Base-by-base conservation (phyloP, 2,329 filamentous ascomycete genomes). In the Paraconiothyrium sp. region DNA sequence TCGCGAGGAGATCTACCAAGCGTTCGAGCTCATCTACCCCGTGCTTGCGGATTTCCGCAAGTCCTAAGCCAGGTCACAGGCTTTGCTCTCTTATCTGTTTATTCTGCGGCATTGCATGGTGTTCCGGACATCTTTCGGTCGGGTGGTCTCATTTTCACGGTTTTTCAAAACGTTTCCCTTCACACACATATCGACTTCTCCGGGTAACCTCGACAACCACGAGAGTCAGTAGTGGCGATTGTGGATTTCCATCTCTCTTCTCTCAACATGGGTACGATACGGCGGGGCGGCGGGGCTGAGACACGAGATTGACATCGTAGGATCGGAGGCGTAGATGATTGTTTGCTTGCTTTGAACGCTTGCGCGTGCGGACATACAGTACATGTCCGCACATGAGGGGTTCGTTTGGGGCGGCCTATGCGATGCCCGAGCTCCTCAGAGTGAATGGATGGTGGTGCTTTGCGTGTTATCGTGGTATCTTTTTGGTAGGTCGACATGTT, bases 1-100 rank as follows among this genome's bases (percentile, higher is more conserved):
- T 68, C 91, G 95, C 72, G 95, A 99, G 82, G 95, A 98, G 84
- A 98, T 99, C 70, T 80, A 79, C 70, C 76, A 78, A 59, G 78
- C 78, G 34, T 80, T 80, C 59, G 78, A 80, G 68, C 74, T 69
- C 57, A 67, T 61, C 64, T 69, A 76, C 70, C 68, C 69, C 41
- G 68, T 70, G 61, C 59, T 67, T 48, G 69, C 87, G 59, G 86
- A 89, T 75, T 89, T 89, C 84, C 85, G 86, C 77, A 89, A 89
- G 78, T 84, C 86, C 59, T 88, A 80, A 59, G 54, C 54, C 35
- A 54, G 11, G 50, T 14, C 59, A 60, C 57, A 41, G 58, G 47
- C 27, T 49, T 54, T 56, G 52, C 61, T 60, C 51, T 67, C 55
- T 67, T 61, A 64, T 61, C 61, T 68, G 63, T 70, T 67, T 68